Evolutionary conservation across 2,329 filamentous ascomycete genomes (phyloP).

Genomic region (Xylaria polymorpha): DNA sequence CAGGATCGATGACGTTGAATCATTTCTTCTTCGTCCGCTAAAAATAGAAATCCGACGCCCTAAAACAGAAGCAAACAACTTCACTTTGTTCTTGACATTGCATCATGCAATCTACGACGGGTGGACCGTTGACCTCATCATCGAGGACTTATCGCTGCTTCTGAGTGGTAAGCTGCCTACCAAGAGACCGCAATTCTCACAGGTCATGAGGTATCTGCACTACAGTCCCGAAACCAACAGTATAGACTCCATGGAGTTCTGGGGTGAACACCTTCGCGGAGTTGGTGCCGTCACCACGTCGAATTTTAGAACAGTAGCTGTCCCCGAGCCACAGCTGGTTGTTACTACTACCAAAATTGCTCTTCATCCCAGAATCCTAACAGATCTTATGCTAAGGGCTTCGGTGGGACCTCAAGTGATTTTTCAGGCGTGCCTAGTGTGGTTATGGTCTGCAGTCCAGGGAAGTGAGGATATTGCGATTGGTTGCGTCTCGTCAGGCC

Average conservation of each 20-base stretch:
- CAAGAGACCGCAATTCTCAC: slow-evolving; percentile 68
- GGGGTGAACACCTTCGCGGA: slow-evolving; percentile 73
- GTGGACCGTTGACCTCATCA: slow-evolving; percentile 85
- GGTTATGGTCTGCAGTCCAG: slow-evolving; percentile 73
- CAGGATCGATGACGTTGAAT: slow-evolving; percentile 52
- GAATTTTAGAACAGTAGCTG: slow-evolving; percentile 61
- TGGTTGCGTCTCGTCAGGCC: slow-evolving; percentile 84
- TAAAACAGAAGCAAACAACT: slow-evolving; percentile 39
- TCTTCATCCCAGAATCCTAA: slow-evolving; percentile 51
- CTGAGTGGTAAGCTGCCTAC: slow-evolving; percentile 51
- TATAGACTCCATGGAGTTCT: slow-evolving; percentile 69
- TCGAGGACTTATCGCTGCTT: slow-evolving; percentile 71
- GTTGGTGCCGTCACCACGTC: slow-evolving; percentile 68
- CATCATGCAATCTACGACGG: slow-evolving; percentile 92
- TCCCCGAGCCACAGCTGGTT: slow-evolving; percentile 45
- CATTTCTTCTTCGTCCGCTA: slow-evolving; percentile 67
- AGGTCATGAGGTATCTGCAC: slow-evolving; percentile 63
- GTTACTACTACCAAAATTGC: slow-evolving; percentile 49
- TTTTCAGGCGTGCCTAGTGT: slow-evolving; percentile 78
- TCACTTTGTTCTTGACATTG: slow-evolving; percentile 64
- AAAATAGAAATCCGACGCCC: slow-evolving; percentile 63
- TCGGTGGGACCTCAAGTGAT: slow-evolving; percentile 74
- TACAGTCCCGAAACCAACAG: slow-evolving; percentile 45
- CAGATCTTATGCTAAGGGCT: slow-evolving; percentile 53
- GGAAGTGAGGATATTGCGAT: slow-evolving; percentile 76